Conservation (phyloP, 805 yeast genomes). For the Nakazawaea holstii region DNA sequence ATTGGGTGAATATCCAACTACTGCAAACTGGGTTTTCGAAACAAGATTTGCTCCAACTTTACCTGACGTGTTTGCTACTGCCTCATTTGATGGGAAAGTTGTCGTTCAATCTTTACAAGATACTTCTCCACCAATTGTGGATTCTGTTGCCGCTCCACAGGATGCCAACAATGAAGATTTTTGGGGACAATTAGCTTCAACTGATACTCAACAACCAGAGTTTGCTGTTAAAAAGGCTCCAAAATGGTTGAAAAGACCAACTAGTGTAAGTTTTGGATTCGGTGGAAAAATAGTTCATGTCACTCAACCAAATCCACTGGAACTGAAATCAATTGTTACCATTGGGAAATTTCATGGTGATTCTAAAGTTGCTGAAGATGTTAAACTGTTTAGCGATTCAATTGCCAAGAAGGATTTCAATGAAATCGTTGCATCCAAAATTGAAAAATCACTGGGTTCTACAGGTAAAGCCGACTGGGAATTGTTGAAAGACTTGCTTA, state of each 20-base stretch:
- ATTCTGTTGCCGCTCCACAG: constrained; percentile 33
- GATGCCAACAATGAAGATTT: constrained; percentile 61
- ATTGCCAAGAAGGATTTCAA: constrained; percentile 49
- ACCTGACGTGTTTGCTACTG: constrained; percentile 87
- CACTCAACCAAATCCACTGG: constrained; percentile 29
- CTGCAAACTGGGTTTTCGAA: constrained; percentile 92
- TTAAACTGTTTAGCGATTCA: constrained; percentile 46
- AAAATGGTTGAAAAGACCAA: constrained; percentile 73
- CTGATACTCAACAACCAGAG: constrained; percentile 69
- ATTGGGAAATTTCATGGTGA: constrained; percentile 38
- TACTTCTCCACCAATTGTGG: constrained; percentile 53
- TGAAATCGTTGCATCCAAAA: constrained; percentile 50
- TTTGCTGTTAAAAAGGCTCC: constrained; percentile 80
- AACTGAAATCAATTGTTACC: constrained; percentile 32
- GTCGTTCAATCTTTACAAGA: constrained; percentile 85
- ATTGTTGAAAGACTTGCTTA: constrained; percentile 45
- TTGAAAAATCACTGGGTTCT: constrained; percentile 29
- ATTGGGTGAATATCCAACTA: constrained; percentile 83
- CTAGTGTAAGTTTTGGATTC: constrained; percentile 80
- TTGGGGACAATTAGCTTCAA: constrained; percentile 72
- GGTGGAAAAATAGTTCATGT: constrained; percentile 82
- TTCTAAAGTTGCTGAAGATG: constrained; percentile 28
- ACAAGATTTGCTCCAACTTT: constrained; percentile 80
- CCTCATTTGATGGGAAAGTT: constrained; percentile 83
- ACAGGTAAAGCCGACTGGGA: constrained; percentile 57